Conservation (phyloP, 2,329 filamentous ascomycete genomes). For the Sarocladium strictum region DNA sequence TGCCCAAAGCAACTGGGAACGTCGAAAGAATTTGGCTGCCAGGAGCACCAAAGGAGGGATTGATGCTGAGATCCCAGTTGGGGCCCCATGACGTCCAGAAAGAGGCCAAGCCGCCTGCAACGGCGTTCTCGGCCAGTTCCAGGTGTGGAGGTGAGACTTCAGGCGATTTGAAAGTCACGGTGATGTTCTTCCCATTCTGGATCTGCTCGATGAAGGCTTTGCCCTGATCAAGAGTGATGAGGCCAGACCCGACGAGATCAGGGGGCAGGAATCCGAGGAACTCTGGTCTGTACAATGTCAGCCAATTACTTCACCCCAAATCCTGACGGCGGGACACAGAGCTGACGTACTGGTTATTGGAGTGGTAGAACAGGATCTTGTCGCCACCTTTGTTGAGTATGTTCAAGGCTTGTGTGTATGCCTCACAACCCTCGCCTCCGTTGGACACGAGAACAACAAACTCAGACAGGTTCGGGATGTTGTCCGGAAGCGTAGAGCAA, state of each 20-base stretch:
- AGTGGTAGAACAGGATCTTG: constrained; percentile 35
- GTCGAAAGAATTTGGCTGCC: constrained; percentile 48
- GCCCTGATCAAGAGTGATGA: constrained; percentile 17
- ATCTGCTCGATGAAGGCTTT: constrained; percentile 18
- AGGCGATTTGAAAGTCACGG: constrained; percentile 15
- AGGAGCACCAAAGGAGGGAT: constrained; percentile 41
- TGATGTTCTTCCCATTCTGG: constrained; percentile 16
- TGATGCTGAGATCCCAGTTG: constrained; percentile 38
- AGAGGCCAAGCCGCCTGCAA: constrained; percentile 24
- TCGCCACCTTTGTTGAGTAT: constrained; percentile 34
- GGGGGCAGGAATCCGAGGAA: not conserved
- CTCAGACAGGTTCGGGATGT: constrained; percentile 32
- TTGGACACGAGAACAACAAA: constrained; percentile 34
- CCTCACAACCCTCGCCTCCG: constrained; percentile 24
- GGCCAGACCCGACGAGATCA: constrained; percentile 14
- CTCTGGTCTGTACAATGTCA: not conserved
- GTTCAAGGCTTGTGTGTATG: constrained; percentile 29
- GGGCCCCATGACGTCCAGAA: constrained; percentile 39
- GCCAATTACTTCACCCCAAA: too few species aligned
- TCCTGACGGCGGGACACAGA: too few species aligned
- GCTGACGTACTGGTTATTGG: constrained; percentile 13
- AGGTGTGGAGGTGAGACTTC: constrained; percentile 11
- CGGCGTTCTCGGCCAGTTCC: constrained; percentile 14
- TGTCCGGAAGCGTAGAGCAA: constrained; percentile 19
- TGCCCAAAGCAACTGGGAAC: constrained; percentile 32